Percentiles rank a stretch among this genome's conserved stretches.
phyloP scores from a whole-genome alignment of 352 stramenopile genomes.

The Aphanomyces euteiches region DNA sequence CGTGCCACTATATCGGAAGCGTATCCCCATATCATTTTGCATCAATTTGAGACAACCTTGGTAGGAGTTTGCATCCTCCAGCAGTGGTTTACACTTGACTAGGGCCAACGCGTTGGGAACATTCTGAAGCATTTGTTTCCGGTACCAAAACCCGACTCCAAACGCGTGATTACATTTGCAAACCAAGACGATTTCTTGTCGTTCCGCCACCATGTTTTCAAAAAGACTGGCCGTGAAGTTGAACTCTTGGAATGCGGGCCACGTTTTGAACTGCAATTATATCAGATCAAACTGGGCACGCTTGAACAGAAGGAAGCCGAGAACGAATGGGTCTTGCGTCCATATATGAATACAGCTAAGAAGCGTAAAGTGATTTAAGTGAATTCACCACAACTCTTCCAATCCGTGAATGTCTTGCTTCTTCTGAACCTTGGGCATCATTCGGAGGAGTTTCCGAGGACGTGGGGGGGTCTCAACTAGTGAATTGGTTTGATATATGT shows the following conservation, averaged over 20 bases:
- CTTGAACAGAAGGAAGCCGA: slow-evolving; percentile 98
- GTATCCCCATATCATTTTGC: slow-evolving; percentile 96
- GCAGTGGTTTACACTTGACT: not conserved
- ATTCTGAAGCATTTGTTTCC: slow-evolving; percentile 99
- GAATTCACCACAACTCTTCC: slow-evolving; percentile 1
- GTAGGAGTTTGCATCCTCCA: slow-evolving; percentile 22
- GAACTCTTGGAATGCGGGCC: slow-evolving; percentile 95
- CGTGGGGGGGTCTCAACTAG: no score
- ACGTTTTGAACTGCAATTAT: slow-evolving; percentile 98
- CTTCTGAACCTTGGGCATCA: not conserved
- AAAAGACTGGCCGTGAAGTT: slow-evolving; percentile 89
- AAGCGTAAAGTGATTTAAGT: slow-evolving; percentile 90
- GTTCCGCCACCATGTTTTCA: slow-evolving; percentile 99
- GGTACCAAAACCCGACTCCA: slow-evolving; percentile 94
- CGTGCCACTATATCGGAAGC: slow-evolving; percentile 88
- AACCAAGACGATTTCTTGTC: slow-evolving; percentile 99
- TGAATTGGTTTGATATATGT: not conserved
- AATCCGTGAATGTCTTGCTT: not conserved
- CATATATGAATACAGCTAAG: slow-evolving; percentile 99
- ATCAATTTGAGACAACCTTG: slow-evolving; percentile 94
- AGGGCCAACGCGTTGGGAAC: slow-evolving; percentile 92
- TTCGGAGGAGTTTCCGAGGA: no score
- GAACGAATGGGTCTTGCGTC: slow-evolving; percentile 98
- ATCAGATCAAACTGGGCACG: slow-evolving; percentile 97
- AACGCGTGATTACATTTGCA: slow-evolving; percentile 96